Conservation (phyloP, 192 early-diverging fungal species). For the Gryganskiella cystojenkinii region DNA sequence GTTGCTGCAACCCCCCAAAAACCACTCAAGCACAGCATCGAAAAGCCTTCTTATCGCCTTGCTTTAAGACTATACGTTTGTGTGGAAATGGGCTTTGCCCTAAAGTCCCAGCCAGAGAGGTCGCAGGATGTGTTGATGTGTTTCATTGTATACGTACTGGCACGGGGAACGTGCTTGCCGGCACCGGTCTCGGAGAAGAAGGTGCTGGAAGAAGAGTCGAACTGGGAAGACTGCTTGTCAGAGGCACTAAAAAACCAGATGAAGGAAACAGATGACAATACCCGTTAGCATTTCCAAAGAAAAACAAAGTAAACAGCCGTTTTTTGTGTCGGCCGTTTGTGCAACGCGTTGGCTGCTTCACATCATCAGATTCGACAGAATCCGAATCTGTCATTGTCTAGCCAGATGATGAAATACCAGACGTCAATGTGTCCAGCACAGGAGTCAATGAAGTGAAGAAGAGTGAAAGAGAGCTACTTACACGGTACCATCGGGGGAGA, state of each 20-base stretch:
- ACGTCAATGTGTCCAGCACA: too few relatives aligned
- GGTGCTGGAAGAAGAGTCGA: conserved; percentile 96
- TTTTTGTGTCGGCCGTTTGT: background rate
- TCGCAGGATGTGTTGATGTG: too few relatives aligned
- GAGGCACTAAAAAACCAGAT: conserved; percentile 57
- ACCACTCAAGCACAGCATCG: too few relatives aligned
- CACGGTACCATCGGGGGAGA: conserved; percentile 63
- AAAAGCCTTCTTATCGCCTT: too few relatives aligned
- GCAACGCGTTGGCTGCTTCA: background rate
- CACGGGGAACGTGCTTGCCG: conserved; percentile 99
- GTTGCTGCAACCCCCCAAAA: too few relatives aligned
- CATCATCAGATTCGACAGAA: too few relatives aligned
- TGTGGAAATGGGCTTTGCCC: too few relatives aligned
- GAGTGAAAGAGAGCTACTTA: conserved; percentile 29
- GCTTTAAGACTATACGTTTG: too few relatives aligned
- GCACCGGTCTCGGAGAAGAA: conserved; percentile 99
- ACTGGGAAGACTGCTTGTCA: conserved; percentile 83
- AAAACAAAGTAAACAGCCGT: background rate
- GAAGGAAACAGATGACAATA: background rate
- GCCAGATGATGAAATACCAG: too few relatives aligned
- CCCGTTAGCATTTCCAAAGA: conserved; percentile 2
- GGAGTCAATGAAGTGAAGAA: background rate
- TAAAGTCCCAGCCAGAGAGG: background rate
- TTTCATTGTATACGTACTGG: too few relatives aligned
- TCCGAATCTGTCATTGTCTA: too few relatives aligned